phyloP scores from a whole-genome alignment of 305 asterid genomes.

The Coffea humblotiana region DNA sequence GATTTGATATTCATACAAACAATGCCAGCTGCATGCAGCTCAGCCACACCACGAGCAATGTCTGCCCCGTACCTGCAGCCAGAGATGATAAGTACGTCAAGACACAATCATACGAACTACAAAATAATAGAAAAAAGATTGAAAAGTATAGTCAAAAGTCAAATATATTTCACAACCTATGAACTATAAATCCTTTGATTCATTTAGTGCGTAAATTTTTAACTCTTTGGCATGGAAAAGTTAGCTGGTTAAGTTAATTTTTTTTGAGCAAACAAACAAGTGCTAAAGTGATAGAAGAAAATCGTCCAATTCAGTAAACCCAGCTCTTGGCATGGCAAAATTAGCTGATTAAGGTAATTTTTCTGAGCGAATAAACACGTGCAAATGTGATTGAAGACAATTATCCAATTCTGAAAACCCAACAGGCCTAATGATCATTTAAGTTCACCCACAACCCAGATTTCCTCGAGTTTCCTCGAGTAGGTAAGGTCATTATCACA shows the following conservation, averaged over 20 bases:
- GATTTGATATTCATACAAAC: constrained; percentile 98
- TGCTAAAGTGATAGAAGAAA: not conserved
- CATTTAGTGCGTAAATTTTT: not conserved
- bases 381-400: not conserved
- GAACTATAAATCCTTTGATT: too few species aligned
- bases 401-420: not conserved
- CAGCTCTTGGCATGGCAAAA: too few species aligned
- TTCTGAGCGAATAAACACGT: too few species aligned
- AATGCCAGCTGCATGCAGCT: constrained; percentile 97
- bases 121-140: not conserved
- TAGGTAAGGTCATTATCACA: too few species aligned
- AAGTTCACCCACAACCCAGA: not conserved
- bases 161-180: too few species aligned
- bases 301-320: not conserved
- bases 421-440: not conserved
- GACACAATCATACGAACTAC: not conserved
- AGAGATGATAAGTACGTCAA: constrained; percentile 12
- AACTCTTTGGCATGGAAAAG: not conserved
- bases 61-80: constrained; percentile 93
- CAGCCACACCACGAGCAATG: constrained; percentile 97
- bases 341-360: too few species aligned
- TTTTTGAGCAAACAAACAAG: not conserved
- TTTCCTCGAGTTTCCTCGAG: too few species aligned
- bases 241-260: not conserved
- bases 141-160: not conserved